Percentiles rank a stretch among this genome's conserved stretches.
Conservation (phyloP, 768 basidiomycete species). For the Holtermannia corniformis region DNA sequence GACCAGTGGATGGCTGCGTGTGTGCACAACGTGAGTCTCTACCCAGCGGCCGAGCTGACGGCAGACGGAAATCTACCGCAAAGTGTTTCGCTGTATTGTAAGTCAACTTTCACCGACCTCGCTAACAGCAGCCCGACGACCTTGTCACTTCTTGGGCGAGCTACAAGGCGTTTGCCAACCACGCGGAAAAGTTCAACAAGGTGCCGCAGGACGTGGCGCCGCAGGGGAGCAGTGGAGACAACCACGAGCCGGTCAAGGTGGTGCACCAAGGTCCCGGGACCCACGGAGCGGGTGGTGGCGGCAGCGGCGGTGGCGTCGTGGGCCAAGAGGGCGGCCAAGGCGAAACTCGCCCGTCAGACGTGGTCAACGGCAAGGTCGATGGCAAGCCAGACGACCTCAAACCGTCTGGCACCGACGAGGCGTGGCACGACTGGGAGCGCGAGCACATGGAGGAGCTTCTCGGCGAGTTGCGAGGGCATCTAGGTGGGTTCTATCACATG, state of each 20-base stretch:
- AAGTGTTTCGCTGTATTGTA: slow-evolving; percentile 76
- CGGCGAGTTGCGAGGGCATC: slow-evolving; percentile 66
- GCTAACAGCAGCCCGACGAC: slow-evolving; percentile 60
- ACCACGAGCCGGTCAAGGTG: slow-evolving; percentile 34
- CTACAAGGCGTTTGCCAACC: slow-evolving; percentile 68
- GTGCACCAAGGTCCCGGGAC: slow-evolving; percentile 38
- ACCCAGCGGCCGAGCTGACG: background rate
- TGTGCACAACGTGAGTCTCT: slow-evolving; percentile 65
- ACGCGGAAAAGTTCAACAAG: slow-evolving; percentile 41
- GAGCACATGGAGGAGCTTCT: slow-evolving; percentile 84
- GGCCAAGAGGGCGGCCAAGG: slow-evolving; percentile 28
- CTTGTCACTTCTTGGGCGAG: slow-evolving; percentile 89
- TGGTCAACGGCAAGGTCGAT: slow-evolving; percentile 10
- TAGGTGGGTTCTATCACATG: slow-evolving; percentile 53
- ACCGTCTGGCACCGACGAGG: slow-evolving; percentile 48
- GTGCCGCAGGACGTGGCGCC: slow-evolving; percentile 37
- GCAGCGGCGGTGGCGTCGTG: slow-evolving; percentile 40
- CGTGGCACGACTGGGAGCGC: slow-evolving; percentile 71
- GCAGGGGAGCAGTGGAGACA: slow-evolving; percentile 8
- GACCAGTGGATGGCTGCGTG: slow-evolving; percentile 80
- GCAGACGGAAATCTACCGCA: slow-evolving; percentile 89
- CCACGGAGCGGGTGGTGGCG: slow-evolving; percentile 43
- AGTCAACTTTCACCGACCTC: slow-evolving; percentile 4
- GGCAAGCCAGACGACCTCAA: slow-evolving; percentile 17
- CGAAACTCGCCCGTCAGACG: slow-evolving; percentile 6